These are phyloP conservation scores for Globisporangium recalcitrans DNA, from an alignment of 352 stramenopile genomes.

Conservation along the genomic window DNA sequence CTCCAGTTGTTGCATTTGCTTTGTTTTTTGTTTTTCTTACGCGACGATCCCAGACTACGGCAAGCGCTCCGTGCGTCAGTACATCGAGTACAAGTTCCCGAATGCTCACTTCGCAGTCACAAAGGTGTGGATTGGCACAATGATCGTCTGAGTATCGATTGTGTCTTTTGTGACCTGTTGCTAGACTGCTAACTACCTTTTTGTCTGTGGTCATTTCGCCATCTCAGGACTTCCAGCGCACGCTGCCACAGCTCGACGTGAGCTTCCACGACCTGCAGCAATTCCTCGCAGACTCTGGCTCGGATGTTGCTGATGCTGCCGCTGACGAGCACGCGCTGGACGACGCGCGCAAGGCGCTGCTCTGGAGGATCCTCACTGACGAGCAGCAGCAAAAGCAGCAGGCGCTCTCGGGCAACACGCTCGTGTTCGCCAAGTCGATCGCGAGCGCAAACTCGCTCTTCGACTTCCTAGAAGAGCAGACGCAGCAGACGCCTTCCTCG, in stretches of 20 bases:
- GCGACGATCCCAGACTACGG: constrained; percentile 81
- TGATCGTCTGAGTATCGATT: too few species aligned
- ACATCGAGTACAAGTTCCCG: constrained; percentile 77
- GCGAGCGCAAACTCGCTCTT: constrained; percentile 56
- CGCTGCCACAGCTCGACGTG: constrained; percentile 44
- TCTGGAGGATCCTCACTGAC: constrained; percentile 43
- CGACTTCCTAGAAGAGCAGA: constrained; percentile 39
- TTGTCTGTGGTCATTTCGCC: not conserved
- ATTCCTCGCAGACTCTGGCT: constrained; percentile 16
- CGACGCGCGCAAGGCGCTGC: constrained; percentile 32
- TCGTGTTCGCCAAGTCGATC: constrained; percentile 76
- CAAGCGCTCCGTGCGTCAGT: constrained; percentile 60
- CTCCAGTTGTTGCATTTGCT: not conserved
- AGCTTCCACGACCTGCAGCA: constrained; percentile 35
- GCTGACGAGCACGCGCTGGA: constrained; percentile 21
- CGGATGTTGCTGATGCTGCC: not conserved
- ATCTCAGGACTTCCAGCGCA: constrained; percentile 65
- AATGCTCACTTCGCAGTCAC: constrained; percentile 55
- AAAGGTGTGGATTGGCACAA: constrained; percentile 24
- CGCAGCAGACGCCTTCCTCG: not conserved
- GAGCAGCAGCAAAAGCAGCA: not conserved
- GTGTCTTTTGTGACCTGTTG: not conserved
- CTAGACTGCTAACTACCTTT: not conserved
- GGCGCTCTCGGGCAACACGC: constrained; percentile 28
- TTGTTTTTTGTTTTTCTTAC: constrained; percentile 22